Conservation (phyloP, 2,329 filamentous ascomycete genomes). For the Chaetomium globosum region DNA sequence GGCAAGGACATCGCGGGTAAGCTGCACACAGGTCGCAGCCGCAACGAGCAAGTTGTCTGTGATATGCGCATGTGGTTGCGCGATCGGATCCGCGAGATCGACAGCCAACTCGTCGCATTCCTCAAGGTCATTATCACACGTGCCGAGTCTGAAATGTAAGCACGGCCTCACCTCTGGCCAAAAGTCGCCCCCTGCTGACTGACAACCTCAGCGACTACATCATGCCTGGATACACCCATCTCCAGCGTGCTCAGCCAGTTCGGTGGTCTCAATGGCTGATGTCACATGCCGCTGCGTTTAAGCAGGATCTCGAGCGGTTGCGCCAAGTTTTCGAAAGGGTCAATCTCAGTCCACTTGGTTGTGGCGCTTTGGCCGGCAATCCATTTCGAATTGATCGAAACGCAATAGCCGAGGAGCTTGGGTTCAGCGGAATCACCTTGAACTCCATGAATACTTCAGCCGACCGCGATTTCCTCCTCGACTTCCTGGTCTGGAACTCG, state of each 20-base stretch:
- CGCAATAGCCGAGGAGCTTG: background rate
- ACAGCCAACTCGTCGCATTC: background rate
- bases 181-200: constrained; percentile 1
- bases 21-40: constrained; percentile 4
- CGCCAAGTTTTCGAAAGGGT: background rate
- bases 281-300: background rate
- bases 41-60: constrained; percentile 2
- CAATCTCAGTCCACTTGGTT: background rate
- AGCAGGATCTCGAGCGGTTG: background rate
- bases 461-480: constrained; percentile 1
- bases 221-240: constrained; percentile 7
- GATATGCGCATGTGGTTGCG: constrained; percentile 1
- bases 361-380: background rate
- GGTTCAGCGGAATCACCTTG: background rate
- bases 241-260: constrained; percentile 4
- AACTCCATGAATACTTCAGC: background rate
- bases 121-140: constrained; percentile 1
- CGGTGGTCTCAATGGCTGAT: background rate
- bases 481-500: background rate
- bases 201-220: constrained; percentile 6
- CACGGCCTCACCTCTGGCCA: background rate
- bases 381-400: constrained; percentile 1
- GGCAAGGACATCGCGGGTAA: constrained; percentile 1
- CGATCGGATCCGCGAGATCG: constrained; percentile 1
- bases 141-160: constrained; percentile 9